phyloP scores from a whole-genome alignment of 2,329 filamentous ascomycete genomes.

The Didymella lethalis region DNA sequence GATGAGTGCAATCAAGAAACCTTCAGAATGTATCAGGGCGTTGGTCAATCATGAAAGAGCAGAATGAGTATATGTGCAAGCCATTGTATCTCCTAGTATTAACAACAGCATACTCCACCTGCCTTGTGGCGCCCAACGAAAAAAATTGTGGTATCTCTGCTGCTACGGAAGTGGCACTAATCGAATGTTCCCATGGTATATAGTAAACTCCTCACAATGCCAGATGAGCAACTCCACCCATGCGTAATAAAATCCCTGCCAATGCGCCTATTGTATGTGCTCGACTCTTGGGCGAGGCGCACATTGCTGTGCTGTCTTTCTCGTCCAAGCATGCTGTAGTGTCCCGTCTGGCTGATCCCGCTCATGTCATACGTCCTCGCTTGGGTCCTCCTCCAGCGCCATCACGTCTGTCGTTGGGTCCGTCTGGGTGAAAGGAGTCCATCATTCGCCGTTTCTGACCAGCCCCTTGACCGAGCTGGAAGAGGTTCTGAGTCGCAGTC shows the following conservation, averaged over 20 bases:
- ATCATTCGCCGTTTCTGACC: slow-evolving; percentile 77
- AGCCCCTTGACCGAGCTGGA: slow-evolving; percentile 66
- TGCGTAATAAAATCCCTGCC: slow-evolving; percentile 30
- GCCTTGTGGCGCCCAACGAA: background rate
- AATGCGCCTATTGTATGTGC: slow-evolving; percentile 28
- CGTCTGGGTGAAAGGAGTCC: slow-evolving; percentile 77
- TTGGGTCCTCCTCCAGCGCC: slow-evolving; percentile 46
- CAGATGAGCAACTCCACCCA: slow-evolving; percentile 36
- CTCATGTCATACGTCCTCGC: slow-evolving; percentile 49
- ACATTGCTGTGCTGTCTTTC: slow-evolving; percentile 1
- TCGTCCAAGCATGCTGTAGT: background rate
- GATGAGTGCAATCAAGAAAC: background rate
- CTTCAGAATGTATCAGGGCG: background rate
- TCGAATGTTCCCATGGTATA: slow-evolving; percentile 27
- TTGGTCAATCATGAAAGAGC: background rate
- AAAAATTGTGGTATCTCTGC: slow-evolving; percentile 26
- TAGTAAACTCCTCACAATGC: slow-evolving; percentile 38
- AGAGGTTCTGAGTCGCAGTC: slow-evolving; percentile 46
- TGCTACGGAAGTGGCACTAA: slow-evolving; percentile 19
- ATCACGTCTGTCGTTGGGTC: slow-evolving; percentile 68
- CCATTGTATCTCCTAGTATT: background rate
- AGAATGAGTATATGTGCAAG: background rate
- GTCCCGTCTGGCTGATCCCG: background rate
- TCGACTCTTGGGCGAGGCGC: background rate
- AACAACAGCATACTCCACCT: background rate